These are phyloP conservation scores for Fusarium clavum DNA, from an alignment of 2,329 filamentous ascomycete genomes.

Conservation along the genomic window DNA sequence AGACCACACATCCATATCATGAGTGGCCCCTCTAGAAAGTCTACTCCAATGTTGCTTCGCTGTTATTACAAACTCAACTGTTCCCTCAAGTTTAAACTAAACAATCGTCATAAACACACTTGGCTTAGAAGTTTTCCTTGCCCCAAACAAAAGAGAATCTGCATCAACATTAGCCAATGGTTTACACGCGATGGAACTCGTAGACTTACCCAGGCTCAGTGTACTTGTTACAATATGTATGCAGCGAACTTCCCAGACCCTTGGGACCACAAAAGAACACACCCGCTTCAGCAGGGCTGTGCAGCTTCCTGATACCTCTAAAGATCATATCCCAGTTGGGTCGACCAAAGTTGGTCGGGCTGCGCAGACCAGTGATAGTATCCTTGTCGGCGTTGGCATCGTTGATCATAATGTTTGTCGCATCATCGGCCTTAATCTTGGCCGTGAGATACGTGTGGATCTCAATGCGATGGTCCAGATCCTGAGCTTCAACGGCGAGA, in stretches of 20 bases:
- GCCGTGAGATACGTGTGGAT: conserved; percentile 91
- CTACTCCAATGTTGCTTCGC: conserved; percentile 18
- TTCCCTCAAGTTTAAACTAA: conserved; percentile 6
- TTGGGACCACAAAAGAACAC: conserved; percentile 91
- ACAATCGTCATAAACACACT: neutral
- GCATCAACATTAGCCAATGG: conserved; percentile 45
- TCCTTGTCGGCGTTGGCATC: conserved; percentile 86
- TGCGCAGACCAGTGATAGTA: conserved; percentile 83
- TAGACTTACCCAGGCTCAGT: conserved; percentile 77
- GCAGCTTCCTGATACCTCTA: conserved; percentile 82
- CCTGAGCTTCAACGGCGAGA: conserved; percentile 86
- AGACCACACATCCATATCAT: conserved; percentile 8
- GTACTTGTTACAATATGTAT: conserved; percentile 90
- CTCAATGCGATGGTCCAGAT: conserved; percentile 85
- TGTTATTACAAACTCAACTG: conserved; percentile 30
- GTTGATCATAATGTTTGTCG: conserved; percentile 94
- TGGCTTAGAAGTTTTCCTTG: conserved; percentile 68
- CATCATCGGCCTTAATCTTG: conserved; percentile 86
- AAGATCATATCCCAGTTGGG: conserved; percentile 95
- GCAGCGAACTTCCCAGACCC: conserved; percentile 78
- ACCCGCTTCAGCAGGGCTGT: conserved; percentile 77
- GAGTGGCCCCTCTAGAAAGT: conserved; percentile 19
- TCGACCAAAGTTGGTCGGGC: conserved; percentile 85
- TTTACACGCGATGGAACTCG: neutral
- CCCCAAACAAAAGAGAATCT: conserved; percentile 76